Percentiles rank a stretch among this genome's conserved stretches.
phyloP scores from a whole-genome alignment of 108 stramenopile genomes.

The Bacterosira constricta region DNA sequence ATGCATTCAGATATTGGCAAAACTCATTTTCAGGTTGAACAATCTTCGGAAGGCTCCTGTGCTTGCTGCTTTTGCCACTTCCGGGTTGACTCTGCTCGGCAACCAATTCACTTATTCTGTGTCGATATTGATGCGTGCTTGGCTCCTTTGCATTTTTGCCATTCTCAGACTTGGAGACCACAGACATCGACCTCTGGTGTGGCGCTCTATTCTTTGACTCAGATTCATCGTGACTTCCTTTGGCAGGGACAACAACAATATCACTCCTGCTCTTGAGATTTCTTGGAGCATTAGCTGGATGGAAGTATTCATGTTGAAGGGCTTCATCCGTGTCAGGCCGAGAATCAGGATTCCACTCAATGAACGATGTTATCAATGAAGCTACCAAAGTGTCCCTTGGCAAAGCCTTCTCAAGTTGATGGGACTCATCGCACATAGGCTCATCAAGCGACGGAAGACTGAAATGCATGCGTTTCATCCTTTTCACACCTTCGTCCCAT shows the following conservation, averaged over 20 bases:
- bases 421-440: conserved; percentile 19
- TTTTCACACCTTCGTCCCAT: conserved; percentile 53
- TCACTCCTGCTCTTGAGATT: too few species aligned
- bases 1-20: conserved; percentile 22
- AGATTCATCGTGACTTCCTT: not conserved
- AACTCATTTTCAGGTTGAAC: conserved; percentile 20
- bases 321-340: conserved; percentile 74
- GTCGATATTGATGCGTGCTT: not conserved
- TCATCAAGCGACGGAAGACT: conserved; percentile 52
- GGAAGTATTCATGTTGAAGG: conserved; percentile 76
- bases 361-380: not conserved
- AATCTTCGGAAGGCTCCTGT: not conserved
- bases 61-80: not conserved
- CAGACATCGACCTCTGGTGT: not conserved
- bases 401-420: not conserved
- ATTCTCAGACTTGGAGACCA: not conserved
- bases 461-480: conserved; percentile 46
- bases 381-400: conserved; percentile 1
- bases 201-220: not conserved
- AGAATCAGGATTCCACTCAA: conserved; percentile 68
- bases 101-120: not conserved
- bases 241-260: too few species aligned
- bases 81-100: not conserved
- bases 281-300: not conserved
- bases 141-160: not conserved